Evolutionary conservation across 1,139 yeast genomes (phyloP), one percentile per base, ranked within the genome.

Genomic region (Suhomyces anneliseae): DNA sequence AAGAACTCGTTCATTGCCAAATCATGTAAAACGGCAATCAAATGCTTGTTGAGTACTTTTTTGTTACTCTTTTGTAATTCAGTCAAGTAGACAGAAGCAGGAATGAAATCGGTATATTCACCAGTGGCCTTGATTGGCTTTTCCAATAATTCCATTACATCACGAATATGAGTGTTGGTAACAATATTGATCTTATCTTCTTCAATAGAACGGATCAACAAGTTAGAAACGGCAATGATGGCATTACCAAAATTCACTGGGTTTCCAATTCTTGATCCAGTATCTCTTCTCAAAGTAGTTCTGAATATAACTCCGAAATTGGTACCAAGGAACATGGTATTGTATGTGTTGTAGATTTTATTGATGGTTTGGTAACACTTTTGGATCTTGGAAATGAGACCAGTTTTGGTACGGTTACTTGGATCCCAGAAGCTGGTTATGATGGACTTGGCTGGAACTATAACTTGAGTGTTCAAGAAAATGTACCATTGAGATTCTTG

Each of bases 241-340:
- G 88, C 80, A 59, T 85, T 83, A 3, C 88, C 87, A 47, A 76
- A 75, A 43, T 78, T 75, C 6, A 74, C 79, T 0, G 88, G 83
- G 47, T 83, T 76, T 15, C 82, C 73, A 1, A 84, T 73, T 39
- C 90, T 65, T 19, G 80, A 74, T 51, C 82, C 82, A 0, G 88
- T 79, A 54, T 84, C 87, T 54, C 83, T 69, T 42, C 69, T 68
- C 24, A 79, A 58, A 0, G 82, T 73, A 7, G 69, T 66, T 50
- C 83, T 65, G 60, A 82, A 78, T 10, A 79, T 66, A 7, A 70
- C 50, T 2, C 85, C 85, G 15, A 75, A 44, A 6, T 64, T 65
- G 0, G 60, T 48, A n/a, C 55, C 50, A 27, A 55, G 51, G 27
- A 58, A 49, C 35, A 45, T 48, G 4, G 47, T 44, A 29, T 44